Evolutionary conservation across 495 filamentous ascomycete genomes (phyloP).

Genomic region (Cairneyella variabilis): DNA sequence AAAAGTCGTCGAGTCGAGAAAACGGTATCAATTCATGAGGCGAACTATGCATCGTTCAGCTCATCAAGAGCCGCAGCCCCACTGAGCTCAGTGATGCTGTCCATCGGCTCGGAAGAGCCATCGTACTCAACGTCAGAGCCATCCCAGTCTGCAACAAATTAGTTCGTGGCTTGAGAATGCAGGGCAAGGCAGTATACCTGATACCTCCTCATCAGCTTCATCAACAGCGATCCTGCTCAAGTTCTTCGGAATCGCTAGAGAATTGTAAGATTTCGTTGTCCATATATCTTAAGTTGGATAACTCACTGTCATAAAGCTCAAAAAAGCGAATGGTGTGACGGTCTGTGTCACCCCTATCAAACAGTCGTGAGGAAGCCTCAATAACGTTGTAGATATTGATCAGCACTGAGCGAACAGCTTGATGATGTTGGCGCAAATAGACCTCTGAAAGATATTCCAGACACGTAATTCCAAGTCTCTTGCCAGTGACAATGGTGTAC

Average conservation of each 20-base stretch:
- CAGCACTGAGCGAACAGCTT: slow-evolving; percentile 40
- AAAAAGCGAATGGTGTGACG: slow-evolving; percentile 30
- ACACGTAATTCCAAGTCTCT: slow-evolving; percentile 38
- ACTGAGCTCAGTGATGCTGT: slow-evolving; percentile 19
- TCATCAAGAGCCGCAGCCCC: neutral
- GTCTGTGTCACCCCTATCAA: slow-evolving; percentile 36
- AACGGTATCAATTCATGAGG: too few species aligned
- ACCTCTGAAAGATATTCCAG: slow-evolving; percentile 44
- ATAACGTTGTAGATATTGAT: slow-evolving; percentile 37
- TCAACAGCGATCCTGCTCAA: slow-evolving; percentile 42
- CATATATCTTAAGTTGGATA: slow-evolving; percentile 15
- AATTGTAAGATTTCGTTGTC: slow-evolving; percentile 7
- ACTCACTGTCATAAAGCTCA: slow-evolving; percentile 39
- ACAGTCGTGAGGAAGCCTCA: slow-evolving; percentile 32
- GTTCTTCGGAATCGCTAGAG: slow-evolving; percentile 36
- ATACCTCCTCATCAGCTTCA: slow-evolving; percentile 51
- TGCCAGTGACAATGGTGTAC: slow-evolving; percentile 10
- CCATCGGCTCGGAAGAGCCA: slow-evolving; percentile 29
- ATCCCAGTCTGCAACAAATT: slow-evolving; percentile 30
- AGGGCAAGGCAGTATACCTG: slow-evolving; percentile 37
- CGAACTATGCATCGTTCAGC: too few species aligned
- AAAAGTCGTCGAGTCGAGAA: too few species aligned
- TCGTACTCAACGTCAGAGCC: slow-evolving; percentile 28
- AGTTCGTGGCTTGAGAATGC: neutral
- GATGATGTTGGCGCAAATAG: slow-evolving; percentile 33